A percentile compares a stretch with the other conserved stretches of the same genome.
Conservation (phyloP, 257 asterid genomes). For the Mitragyna speciosa region DNA sequence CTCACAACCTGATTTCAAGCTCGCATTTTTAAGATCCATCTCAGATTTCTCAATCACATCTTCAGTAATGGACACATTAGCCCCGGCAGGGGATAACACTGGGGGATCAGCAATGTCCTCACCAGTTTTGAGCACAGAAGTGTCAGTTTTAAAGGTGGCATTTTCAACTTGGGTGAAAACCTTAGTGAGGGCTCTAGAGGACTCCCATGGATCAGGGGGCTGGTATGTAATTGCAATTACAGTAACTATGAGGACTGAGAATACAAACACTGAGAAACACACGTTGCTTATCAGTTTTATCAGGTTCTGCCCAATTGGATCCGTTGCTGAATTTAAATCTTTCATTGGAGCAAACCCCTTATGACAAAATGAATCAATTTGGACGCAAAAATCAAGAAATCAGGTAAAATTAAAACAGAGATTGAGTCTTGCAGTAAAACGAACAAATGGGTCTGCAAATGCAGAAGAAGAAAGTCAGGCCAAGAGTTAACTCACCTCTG, state of each 20-base stretch:
- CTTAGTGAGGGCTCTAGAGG: conserved; percentile 86
- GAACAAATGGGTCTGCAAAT: conserved; percentile 1
- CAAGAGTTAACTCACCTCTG: conserved; percentile 31
- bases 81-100: conserved; percentile 34
- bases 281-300: conserved; percentile 82
- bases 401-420: conserved; percentile 10
- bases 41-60: conserved; percentile 63
- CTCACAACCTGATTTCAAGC: conserved; percentile 62
- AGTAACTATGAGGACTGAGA: conserved; percentile 80
- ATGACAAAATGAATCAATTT: conserved; percentile 16
- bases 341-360: conserved; percentile 49
- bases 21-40: conserved; percentile 36
- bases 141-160: conserved; percentile 80
- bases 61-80: conserved; percentile 44
- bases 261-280: conserved; percentile 91
- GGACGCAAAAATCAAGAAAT: conserved; percentile 9
- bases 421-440: conserved; percentile 25
- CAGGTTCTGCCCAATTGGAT: conserved; percentile 85
- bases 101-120: conserved; percentile 75
- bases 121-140: conserved; percentile 86
- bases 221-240: conserved; percentile 92
- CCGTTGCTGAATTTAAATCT: conserved; percentile 58
- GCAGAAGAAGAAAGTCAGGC: not conserved
- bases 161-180: conserved; percentile 74
- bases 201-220: conserved; percentile 99